These are phyloP conservation scores for Mycosphaerella arachidis DNA, from an alignment of 2,329 filamentous ascomycete genomes.

Conservation along the genomic window DNA sequence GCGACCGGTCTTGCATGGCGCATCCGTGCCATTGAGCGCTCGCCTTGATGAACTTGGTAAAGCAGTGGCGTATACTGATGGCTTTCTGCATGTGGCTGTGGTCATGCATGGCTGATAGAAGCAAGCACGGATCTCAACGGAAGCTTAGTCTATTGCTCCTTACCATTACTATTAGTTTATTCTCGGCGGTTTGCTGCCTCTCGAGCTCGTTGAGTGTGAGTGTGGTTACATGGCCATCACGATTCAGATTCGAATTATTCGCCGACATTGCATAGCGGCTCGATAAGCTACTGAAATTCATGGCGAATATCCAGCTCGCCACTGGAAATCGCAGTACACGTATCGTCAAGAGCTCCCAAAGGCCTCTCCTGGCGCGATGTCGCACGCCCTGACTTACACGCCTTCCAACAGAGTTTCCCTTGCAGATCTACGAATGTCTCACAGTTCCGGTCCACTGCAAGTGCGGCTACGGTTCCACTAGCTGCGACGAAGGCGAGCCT, in stretches of 20 bases:
- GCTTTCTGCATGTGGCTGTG: constrained; percentile 81
- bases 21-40: constrained; percentile 71
- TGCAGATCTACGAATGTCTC: not conserved
- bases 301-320: too few species aligned
- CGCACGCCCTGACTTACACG: not conserved
- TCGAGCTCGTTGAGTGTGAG: too few species aligned
- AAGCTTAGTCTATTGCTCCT: not conserved
- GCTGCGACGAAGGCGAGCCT: not conserved
- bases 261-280: too few species aligned
- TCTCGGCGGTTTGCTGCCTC: too few species aligned
- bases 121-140: not conserved
- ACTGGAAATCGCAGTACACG: not conserved
- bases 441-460: not conserved
- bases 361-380: not conserved
- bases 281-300: too few species aligned
- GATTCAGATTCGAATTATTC: too few species aligned
- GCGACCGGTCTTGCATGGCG: constrained; percentile 80
- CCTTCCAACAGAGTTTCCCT: not conserved
- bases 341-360: not conserved
- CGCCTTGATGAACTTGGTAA: constrained; percentile 78
- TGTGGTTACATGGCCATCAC: too few species aligned
- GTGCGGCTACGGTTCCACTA: not conserved
- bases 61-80: constrained; percentile 82
- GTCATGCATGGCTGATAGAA: constrained; percentile 56
- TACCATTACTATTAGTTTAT: too few species aligned